Evolutionary conservation across 73 alveolate genomes (phyloP).

Genomic region (Durusdinium trenchii): DNA sequence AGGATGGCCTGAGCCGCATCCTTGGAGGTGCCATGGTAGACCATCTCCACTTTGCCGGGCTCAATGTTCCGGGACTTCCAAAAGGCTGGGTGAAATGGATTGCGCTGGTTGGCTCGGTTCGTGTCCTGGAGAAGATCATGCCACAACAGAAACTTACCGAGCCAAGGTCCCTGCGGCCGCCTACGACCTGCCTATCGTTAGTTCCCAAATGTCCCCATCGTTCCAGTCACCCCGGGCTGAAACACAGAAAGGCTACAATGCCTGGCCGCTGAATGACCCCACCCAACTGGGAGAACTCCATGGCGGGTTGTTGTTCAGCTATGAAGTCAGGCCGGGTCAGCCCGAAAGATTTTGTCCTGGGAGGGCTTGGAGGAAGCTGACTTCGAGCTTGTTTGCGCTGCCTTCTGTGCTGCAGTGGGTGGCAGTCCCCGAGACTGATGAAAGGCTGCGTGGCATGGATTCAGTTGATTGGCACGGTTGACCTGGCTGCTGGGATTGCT

Average conservation of each 20-base stretch:
- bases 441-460: slow-evolving; percentile 30
- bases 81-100: slow-evolving; percentile 45
- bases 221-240: background rate
- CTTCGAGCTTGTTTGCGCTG: background rate
- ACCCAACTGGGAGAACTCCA: no score
- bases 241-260: background rate
- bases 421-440: slow-evolving; percentile 34
- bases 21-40: slow-evolving; percentile 55
- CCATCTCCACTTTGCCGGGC: slow-evolving; percentile 53
- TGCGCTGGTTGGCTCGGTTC: slow-evolving; percentile 62
- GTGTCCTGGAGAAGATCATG: background rate
- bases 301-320: background rate
- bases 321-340: no score
- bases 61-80: slow-evolving; percentile 29
- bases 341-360: background rate
- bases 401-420: background rate
- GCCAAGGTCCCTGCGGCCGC: no score
- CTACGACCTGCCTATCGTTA: no score
- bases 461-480: slow-evolving; percentile 36
- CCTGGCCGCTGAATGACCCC: background rate
- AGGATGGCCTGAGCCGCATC: slow-evolving; percentile 34
- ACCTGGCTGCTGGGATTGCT: no score
- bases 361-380: background rate
- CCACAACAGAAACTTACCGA: no score
- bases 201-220: no score